These are phyloP conservation scores for Hemileia vastatrix DNA, from an alignment of 1,284 basidiomycete species.

Conservation along the genomic window DNA sequence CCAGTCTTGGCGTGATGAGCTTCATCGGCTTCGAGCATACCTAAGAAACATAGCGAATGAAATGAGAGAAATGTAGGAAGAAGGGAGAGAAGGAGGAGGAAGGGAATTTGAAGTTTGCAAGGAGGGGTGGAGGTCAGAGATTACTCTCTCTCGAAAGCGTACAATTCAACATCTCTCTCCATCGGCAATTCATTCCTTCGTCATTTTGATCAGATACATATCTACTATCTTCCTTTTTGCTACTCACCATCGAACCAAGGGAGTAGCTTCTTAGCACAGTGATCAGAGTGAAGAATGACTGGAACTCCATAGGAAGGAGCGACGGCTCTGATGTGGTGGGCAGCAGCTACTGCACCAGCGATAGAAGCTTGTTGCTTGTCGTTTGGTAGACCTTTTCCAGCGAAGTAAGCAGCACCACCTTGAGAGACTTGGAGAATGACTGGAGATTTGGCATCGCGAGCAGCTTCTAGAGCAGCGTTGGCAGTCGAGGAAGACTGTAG, in stretches of 20 bases:
- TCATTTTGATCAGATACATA: not conserved
- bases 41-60: constrained; percentile 10
- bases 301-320: constrained; percentile 86
- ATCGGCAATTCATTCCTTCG: not conserved
- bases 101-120: too few species aligned
- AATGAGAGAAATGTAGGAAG: not conserved
- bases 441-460: constrained; percentile 84
- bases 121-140: too few species aligned
- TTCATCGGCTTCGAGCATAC: constrained; percentile 95
- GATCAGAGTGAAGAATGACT: constrained; percentile 95
- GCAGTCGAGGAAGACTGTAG: constrained; percentile 66
- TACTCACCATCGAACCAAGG: constrained; percentile 84
- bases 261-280: constrained; percentile 95
- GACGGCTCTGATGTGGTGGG: constrained; percentile 79
- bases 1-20: constrained; percentile 80
- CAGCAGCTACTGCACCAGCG: constrained; percentile 78
- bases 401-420: constrained; percentile 90
- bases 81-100: too few species aligned
- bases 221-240: not conserved
- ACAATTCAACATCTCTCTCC: not conserved
- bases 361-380: constrained; percentile 92
- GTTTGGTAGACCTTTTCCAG: constrained; percentile 91
- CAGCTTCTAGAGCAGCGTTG: constrained; percentile 77
- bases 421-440: constrained; percentile 98
- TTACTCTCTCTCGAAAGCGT: not conserved